Evolutionary conservation across 805 yeast genomes (phyloP), one percentile per base, ranked within the genome.

Genomic region (Isabelozyma gotoi): DNA sequence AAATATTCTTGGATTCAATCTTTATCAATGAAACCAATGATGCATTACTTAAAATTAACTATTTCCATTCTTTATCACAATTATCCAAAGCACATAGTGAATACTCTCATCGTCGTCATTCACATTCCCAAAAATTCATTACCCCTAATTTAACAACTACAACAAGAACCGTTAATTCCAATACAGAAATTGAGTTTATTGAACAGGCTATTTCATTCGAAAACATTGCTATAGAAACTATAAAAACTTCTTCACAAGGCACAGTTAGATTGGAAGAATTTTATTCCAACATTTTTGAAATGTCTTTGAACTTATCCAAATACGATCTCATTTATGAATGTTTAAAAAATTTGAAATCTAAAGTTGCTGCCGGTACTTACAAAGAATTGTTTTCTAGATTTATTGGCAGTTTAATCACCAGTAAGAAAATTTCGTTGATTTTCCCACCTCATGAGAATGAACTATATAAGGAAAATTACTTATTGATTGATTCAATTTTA

Each of bases 401-500:
- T 20, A 49, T 71, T 10, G 46, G 47, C 10, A 56, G 60, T 34
- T 44, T 71, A 36, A 50, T 68, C 5, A 46, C 54, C 7, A 52
- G 51, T 36, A 54, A 53, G 36, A 36, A 50, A n/a, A 47, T 61
- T n/a, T 43, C 55, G 1, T 49, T 42, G 3, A 36, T 68, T 7
- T 69, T 67, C 41, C 52, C 51, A 4, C 48, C 57, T 12, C 45
- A 37, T 15, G 33, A 38, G 2, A 49, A 46, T 40, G 24, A 37
- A 19, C 48, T 66, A 17, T 65, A 60, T 40, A 40, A 44, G 3
- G 39, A 50, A 5, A 51, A 67, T 41, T 68, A 57, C 44, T 52
- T 58, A 19, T 45, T 68, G 21, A 60, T 71, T 31, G 76, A 71
- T 46, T 39, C 51, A 1, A 62, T 68, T 3, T 49, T 71, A 24